Conservation (phyloP, 805 yeast genomes). For the Barnettozyma sucrosica region DNA sequence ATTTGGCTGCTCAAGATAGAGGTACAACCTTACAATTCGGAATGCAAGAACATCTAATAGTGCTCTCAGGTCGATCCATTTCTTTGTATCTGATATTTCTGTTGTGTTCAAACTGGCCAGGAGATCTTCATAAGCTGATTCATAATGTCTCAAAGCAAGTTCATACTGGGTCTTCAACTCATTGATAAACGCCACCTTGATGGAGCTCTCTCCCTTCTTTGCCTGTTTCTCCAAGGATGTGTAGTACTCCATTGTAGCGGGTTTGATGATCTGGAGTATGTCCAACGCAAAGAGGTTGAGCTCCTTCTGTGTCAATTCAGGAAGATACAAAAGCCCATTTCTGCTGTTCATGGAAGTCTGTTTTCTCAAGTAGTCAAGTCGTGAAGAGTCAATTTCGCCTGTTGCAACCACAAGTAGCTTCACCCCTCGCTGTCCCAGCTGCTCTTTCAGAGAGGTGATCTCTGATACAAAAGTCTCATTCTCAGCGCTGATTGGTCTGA, state of each 20-base stretch:
- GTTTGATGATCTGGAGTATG: conserved; percentile 34
- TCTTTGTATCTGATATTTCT: conserved; percentile 1
- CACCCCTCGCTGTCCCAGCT: conserved; percentile 27
- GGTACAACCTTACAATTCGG: conserved; percentile 55
- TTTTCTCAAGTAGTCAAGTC: conserved; percentile 33
- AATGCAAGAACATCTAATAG: conserved; percentile 57
- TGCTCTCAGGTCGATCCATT: conserved; percentile 41
- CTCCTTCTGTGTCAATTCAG: conserved; percentile 33
- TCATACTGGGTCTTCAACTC: conserved; percentile 45
- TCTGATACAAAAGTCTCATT: conserved; percentile 34
- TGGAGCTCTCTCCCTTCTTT: conserved; percentile 33
- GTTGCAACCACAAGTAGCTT: conserved; percentile 27
- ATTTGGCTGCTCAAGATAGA: conserved; percentile 53
- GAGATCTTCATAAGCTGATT: conserved; percentile 47
- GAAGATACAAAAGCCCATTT: conserved; percentile 38
- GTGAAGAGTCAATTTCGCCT: conserved; percentile 24
- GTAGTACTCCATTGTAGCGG: conserved; percentile 42
- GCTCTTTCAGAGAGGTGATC: conserved; percentile 29
- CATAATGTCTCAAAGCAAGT: conserved; percentile 44
- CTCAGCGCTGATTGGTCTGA: conserved; percentile 16
- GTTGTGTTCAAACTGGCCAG: conserved; percentile 31
- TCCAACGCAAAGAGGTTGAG: conserved; percentile 34
- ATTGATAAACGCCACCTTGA: conserved; percentile 45
- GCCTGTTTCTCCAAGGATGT: conserved; percentile 32
- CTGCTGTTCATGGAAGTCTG: conserved; percentile 38